Evolutionary conservation across 2,329 filamentous ascomycete species (phyloP).

Genomic region (Dothideomycetes sp.): DNA sequence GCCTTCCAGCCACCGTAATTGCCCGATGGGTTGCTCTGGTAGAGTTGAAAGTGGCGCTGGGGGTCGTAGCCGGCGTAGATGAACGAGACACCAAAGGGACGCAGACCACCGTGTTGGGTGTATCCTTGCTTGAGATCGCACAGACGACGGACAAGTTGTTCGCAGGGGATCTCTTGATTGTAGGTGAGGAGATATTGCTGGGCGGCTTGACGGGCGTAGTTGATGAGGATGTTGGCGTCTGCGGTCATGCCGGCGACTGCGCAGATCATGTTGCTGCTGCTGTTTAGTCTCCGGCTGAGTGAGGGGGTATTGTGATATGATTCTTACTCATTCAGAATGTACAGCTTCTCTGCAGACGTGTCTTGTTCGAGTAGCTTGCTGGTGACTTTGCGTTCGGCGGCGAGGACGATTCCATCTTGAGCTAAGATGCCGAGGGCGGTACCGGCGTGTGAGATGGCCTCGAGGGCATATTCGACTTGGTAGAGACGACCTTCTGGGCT

Average conservation of each 20-base stretch:
- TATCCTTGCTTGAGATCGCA: constrained; percentile 99
- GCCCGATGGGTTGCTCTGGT: constrained; percentile 96
- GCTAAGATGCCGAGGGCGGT: constrained; percentile 94
- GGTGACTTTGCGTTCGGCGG: constrained; percentile 96
- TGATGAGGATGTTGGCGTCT: constrained; percentile 99
- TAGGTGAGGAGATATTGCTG: constrained; percentile 97
- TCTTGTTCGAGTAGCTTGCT: constrained; percentile 99
- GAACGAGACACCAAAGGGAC: constrained; percentile 96
- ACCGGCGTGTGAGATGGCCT: constrained; percentile 96
- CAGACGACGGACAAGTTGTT: constrained; percentile 90
- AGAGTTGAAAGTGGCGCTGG: constrained; percentile 93
- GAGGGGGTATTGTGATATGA: constrained; percentile 10
- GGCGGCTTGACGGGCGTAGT: constrained; percentile 93
- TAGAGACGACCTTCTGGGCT: constrained; percentile 97
- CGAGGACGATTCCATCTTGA: constrained; percentile 95
- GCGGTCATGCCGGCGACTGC: constrained; percentile 98
- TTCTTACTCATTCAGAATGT: constrained; percentile 91
- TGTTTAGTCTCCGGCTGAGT: too few relatives aligned
- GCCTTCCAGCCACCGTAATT: constrained; percentile 99
- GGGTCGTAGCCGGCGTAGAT: constrained; percentile 98
- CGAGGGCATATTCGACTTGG: constrained; percentile 97
- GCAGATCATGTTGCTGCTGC: constrained; percentile 97
- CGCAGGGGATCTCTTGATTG: constrained; percentile 99
- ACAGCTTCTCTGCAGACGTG: constrained; percentile 98
- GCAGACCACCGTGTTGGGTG: constrained; percentile 95